phyloP scores from a whole-genome alignment of 805 yeast species.

The Candida dendrica region DNA sequence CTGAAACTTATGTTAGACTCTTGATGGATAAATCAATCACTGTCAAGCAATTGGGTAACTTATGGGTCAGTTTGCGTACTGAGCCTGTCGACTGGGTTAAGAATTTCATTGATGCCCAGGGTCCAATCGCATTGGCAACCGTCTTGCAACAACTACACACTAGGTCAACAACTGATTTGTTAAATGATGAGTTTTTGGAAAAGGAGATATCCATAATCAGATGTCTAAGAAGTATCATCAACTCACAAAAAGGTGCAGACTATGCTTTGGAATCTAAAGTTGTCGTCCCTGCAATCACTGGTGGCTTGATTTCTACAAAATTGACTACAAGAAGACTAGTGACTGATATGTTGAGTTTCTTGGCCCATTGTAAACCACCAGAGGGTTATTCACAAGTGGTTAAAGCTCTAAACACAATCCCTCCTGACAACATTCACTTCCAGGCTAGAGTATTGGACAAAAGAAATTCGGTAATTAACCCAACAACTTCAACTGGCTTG shows the following conservation, averaged over 20 bases:
- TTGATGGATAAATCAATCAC: constrained; percentile 66
- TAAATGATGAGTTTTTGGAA: constrained; percentile 44
- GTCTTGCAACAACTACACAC: constrained; percentile 47
- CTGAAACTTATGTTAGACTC: constrained; percentile 69
- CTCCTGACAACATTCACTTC: constrained; percentile 23
- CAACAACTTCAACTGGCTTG: constrained; percentile 17
- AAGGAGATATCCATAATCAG: constrained; percentile 70
- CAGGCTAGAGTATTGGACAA: constrained; percentile 27
- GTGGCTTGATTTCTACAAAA: constrained; percentile 69
- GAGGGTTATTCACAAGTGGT: constrained; percentile 52
- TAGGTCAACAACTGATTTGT: constrained; percentile 18
- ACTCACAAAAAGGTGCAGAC: constrained; percentile 54
- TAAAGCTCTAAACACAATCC: constrained; percentile 22
- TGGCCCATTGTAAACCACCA: constrained; percentile 39
- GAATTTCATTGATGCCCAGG: constrained; percentile 70
- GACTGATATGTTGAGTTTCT: constrained; percentile 63
- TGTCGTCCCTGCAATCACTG: constrained; percentile 54
- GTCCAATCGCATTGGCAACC: constrained; percentile 69
- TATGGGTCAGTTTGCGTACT: constrained; percentile 88
- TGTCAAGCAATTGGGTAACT: constrained; percentile 63
- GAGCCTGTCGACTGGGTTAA: constrained; percentile 83
- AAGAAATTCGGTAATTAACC: constrained; percentile 22
- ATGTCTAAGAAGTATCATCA: constrained; percentile 69
- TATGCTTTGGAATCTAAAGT: constrained; percentile 39
- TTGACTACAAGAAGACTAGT: constrained; percentile 71